phyloP scores from a whole-genome alignment of 2,329 filamentous ascomycete genomes.

The Orbilia oligospora region DNA sequence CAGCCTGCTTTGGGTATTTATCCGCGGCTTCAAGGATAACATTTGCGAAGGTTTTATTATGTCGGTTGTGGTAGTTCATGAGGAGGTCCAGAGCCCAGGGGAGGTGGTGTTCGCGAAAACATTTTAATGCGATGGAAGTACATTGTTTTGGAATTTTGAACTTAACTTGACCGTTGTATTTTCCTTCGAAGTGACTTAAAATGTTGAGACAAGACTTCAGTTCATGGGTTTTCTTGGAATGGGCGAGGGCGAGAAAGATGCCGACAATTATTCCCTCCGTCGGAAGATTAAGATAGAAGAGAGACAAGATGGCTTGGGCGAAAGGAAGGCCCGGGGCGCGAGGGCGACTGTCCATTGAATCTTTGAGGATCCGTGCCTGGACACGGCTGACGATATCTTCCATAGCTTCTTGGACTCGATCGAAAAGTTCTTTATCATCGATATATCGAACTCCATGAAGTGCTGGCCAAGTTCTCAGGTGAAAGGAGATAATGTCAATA shows the following conservation, averaged over 20 bases:
- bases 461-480: slow-evolving; percentile 20
- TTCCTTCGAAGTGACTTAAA: slow-evolving; percentile 31
- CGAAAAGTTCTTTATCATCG: slow-evolving; percentile 10
- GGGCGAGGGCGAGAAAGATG: slow-evolving; percentile 22
- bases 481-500: slow-evolving; percentile 31
- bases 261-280: slow-evolving; percentile 16
- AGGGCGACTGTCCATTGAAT: neutral
- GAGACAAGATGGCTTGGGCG: slow-evolving; percentile 46
- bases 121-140: slow-evolving; percentile 7
- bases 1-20: slow-evolving; percentile 35
- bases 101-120: slow-evolving; percentile 16
- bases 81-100: slow-evolving; percentile 39
- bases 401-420: slow-evolving; percentile 3
- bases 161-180: slow-evolving; percentile 21
- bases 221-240: neutral
- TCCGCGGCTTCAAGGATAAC: slow-evolving; percentile 27
- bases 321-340: slow-evolving; percentile 20
- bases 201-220: slow-evolving; percentile 44
- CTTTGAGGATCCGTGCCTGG: neutral
- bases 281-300: slow-evolving; percentile 48
- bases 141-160: slow-evolving; percentile 34
- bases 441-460: slow-evolving; percentile 31
- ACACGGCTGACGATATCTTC: slow-evolving; percentile 22
- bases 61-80: slow-evolving; percentile 24
- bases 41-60: neutral